Percentiles rank a stretch among this genome's conserved stretches.
Conservation (phyloP, 768 basidiomycete genomes). For the Phaffia australis region DNA sequence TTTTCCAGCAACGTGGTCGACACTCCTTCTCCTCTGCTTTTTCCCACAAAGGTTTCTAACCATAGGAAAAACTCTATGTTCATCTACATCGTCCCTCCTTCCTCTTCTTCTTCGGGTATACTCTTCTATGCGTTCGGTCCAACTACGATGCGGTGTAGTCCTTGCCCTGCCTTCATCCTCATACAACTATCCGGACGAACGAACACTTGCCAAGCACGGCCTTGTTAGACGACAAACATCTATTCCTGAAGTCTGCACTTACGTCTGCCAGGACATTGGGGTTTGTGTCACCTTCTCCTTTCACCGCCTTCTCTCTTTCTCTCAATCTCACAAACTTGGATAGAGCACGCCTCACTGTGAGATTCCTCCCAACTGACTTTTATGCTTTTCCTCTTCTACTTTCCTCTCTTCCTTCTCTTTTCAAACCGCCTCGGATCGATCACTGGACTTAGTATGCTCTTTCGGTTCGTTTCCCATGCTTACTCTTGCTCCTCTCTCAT, state of each 20-base stretch:
- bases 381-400: no score
- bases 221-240: constrained; percentile 11
- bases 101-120: not conserved
- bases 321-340: no score
- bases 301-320: not conserved
- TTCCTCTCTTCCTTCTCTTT: no score
- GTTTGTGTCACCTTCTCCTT: not conserved
- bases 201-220: not conserved
- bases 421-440: no score
- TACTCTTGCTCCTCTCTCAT: no score
- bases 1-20: constrained; percentile 1
- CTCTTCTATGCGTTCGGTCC: not conserved
- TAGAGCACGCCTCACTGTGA: no score
- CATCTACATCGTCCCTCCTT: not conserved
- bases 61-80: not conserved
- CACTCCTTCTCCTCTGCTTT: not conserved
- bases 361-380: no score
- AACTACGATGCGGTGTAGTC: not conserved
- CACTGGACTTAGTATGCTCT: no score
- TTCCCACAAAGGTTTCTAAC: not conserved
- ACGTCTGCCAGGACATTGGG: constrained; percentile 7
- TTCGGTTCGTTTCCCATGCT: no score
- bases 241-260: constrained; percentile 4
- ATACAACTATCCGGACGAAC: not conserved
- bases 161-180: constrained; percentile 6